Evolutionary conservation across 106 monocot genomes (phyloP), one percentile per base, ranked within the genome.

Genomic region (Xerophyta viscosa): DNA sequence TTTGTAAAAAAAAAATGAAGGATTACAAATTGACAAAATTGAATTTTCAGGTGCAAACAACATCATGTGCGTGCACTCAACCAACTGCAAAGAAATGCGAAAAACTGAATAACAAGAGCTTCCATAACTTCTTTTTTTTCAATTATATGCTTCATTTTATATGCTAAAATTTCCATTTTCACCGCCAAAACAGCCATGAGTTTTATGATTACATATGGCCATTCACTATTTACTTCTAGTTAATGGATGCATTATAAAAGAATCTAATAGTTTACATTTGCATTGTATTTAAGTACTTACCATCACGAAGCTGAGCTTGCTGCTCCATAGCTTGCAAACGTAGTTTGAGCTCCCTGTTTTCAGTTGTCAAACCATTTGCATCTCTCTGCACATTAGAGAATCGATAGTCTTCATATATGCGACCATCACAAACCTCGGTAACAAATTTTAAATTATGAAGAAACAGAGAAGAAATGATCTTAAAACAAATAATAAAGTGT

Each of bases 291-390:
- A 47, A 47, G 46, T 19, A 48, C 60, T 41, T 71, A 84, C 84
- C 84, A 45, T 88, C 88, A 57, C 81, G 94, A 44, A 94, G 81
- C 43, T 94, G 79, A 73, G 88, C 81, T 43, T 94, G 94, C 33
- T 94, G 83, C 50, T 94, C 84, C 81, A 94, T 79, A 18, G 94
- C 77, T 64, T 88, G 88, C 72, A 94, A 53, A 56, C 84, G 73
- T 33, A 94, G 37, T 46, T 94, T 94, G 22, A 94, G 77, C 62
- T 94, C 94, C 64, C 83, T 81, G 53, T 94, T 94, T 61, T 88
- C 94, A 62, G 80, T 37, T 21, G 88, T 84, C 57, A 94, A 71
- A 26, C 78, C 88, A 25, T 66, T 78, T 13, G 88, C 82, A 29
- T 88, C 94, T 61, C 81, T 94, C 94, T 94, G 63, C 20, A 22